phyloP scores from a whole-genome alignment of 768 basidiomycete species.

The Phaffia australis region DNA sequence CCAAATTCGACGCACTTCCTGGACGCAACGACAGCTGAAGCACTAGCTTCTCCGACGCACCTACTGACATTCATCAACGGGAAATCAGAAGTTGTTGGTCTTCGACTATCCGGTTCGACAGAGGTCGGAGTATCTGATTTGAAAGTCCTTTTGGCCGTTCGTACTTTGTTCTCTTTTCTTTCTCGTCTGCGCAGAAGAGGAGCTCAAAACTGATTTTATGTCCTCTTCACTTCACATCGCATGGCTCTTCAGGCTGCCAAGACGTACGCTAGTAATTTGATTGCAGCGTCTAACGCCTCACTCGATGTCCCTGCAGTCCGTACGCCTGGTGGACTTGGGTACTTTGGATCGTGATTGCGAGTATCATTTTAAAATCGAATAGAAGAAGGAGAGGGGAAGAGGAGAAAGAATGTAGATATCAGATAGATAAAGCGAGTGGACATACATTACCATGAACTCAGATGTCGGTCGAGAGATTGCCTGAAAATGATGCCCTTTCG shows the following conservation, averaged over 20 bases:
- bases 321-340: constrained; percentile 18
- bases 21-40: constrained; percentile 63
- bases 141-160: constrained; percentile 13
- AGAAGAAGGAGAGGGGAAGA: too few relatives aligned
- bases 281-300: constrained; percentile 16
- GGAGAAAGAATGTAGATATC: too few relatives aligned
- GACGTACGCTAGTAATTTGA: constrained; percentile 14
- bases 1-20: constrained; percentile 54
- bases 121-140: constrained; percentile 7
- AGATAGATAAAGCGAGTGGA: too few relatives aligned
- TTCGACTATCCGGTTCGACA: constrained; percentile 12
- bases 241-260: constrained; percentile 13
- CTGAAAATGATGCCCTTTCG: too few relatives aligned
- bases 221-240: background rate
- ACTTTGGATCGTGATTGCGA: constrained; percentile 7
- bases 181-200: background rate
- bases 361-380: background rate
- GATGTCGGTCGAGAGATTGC: too few relatives aligned
- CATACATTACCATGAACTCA: too few relatives aligned
- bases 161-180: background rate
- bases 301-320: constrained; percentile 12
- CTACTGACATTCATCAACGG: constrained; percentile 49
- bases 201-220: background rate
- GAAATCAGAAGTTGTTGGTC: constrained; percentile 2
- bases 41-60: constrained; percentile 53